Percentiles rank a stretch among this genome's conserved stretches.
Conservation (phyloP, 768 basidiomycete species). For the Dioszegia aurantiaca region DNA sequence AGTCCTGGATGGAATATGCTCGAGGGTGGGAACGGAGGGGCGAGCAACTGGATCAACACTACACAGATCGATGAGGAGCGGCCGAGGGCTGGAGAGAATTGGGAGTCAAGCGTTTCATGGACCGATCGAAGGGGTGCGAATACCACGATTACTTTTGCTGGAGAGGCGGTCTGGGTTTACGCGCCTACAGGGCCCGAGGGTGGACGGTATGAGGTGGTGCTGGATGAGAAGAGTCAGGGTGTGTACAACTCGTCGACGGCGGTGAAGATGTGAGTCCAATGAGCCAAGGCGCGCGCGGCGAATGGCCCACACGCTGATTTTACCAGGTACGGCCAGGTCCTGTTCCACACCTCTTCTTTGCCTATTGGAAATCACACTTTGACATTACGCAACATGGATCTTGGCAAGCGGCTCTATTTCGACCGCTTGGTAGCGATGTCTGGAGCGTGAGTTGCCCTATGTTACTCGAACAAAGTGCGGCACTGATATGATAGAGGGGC, state of each 20-base stretch:
- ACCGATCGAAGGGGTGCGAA: slow-evolving; percentile 34
- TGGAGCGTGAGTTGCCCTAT: slow-evolving; percentile 30
- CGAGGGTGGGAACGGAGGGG: slow-evolving; percentile 14
- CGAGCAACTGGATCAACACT: slow-evolving; percentile 41
- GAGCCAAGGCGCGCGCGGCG: too few species aligned
- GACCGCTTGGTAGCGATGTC: slow-evolving; percentile 30
- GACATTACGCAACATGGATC: slow-evolving; percentile 25
- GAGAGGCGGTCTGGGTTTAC: slow-evolving; percentile 16
- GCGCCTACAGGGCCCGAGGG: slow-evolving; percentile 5
- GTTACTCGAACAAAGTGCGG: not conserved
- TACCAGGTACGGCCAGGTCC: slow-evolving; percentile 29
- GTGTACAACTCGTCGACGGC: slow-evolving; percentile 27
- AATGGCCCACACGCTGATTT: not conserved
- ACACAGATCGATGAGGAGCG: slow-evolving; percentile 5
- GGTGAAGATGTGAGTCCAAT: slow-evolving; percentile 31
- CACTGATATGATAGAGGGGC: not conserved
- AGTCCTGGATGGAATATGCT: slow-evolving; percentile 47
- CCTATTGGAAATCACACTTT: slow-evolving; percentile 22
- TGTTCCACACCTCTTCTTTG: slow-evolving; percentile 29
- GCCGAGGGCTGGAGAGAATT: slow-evolving; percentile 11
- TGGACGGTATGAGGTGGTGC: slow-evolving; percentile 31
- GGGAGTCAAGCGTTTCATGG: slow-evolving; percentile 33
- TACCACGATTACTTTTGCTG: slow-evolving; percentile 10
- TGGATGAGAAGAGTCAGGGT: slow-evolving; percentile 30
- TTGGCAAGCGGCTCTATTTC: slow-evolving; percentile 31